Base-by-base conservation (phyloP, 495 filamentous ascomycete species). In the Tetracladium marchalianum region DNA sequence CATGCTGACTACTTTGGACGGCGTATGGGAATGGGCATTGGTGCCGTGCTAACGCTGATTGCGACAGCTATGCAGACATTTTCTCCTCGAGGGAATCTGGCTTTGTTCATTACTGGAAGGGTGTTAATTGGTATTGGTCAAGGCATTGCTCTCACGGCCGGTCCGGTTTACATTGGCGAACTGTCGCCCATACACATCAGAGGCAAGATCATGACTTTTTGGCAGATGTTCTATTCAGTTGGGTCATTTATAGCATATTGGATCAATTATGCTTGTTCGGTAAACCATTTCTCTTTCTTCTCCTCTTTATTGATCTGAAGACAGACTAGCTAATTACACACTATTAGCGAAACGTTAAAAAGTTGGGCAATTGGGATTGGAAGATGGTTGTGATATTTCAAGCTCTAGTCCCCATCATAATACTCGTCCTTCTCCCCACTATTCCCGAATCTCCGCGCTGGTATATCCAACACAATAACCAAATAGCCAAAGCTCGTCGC, bases 191-290 rank as follows among this genome's bases (percentile, higher is more conserved):
- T 68, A 6, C 68, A 73, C 44, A 69, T 76, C 22, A 64, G 69
- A 24, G 86, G 85, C 36, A 77, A 79, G 4, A 67, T 92, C 4
- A 84, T 87, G 7, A 81, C 79, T 7, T 66, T 84, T 0, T 82
- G 90, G 60, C 85, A 90, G 64, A 66, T 87, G 53, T 84, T 84
- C 18, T 84, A 88, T 51, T 84, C 78, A 24, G 77, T 87, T 41
- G 86, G 86, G 18, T 87, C 90, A 62, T 75, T 90, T 66, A 62
- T 87, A 51, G 76, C 73, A 51, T 90, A 86, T 68, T 90, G 85
- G 84, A 82, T 87, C 53, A 76, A 85, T 62, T 86, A 85, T 39
- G 43, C 43, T 10, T 33, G 41, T 27, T 27, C 35, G 18, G 11
- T 10, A 27, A 18, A 37, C 31, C 3, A 27, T 27, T 27, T 27